Conservation (phyloP, 139 green algal species). For the Ulvella scutata region DNA sequence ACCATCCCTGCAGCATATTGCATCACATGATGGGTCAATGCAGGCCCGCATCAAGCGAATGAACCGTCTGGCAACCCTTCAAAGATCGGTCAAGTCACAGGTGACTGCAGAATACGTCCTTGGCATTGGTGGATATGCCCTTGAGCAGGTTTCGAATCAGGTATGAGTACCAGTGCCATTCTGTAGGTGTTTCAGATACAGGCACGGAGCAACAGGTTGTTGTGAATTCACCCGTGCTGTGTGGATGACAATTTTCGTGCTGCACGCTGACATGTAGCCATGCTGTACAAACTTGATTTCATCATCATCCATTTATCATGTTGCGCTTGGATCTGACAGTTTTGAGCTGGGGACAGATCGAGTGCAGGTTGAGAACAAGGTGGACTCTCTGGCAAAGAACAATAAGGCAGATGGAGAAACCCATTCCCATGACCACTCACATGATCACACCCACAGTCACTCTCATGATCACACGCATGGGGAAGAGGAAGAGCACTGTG, state of each 20-base stretch:
- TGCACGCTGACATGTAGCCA: too few species aligned
- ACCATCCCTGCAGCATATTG: too few species aligned
- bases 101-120: conserved; percentile 79
- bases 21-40: too few species aligned
- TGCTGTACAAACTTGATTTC: too few species aligned
- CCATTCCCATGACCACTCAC: conserved; percentile 21
- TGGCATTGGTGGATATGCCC: conserved; percentile 85
- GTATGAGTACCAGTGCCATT: too few species aligned
- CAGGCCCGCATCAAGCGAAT: conserved; percentile 53
- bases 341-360: too few species aligned
- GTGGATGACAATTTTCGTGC: too few species aligned
- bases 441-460: conserved; percentile 8
- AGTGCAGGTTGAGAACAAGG: background rate
- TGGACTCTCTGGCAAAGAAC: background rate
- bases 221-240: too few species aligned
- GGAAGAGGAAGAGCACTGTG: background rate
- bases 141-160: conserved; percentile 53
- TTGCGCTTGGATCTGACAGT: too few species aligned
- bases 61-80: conserved; percentile 67
- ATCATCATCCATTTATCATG: too few species aligned
- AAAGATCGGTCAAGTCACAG: background rate
- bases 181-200: too few species aligned
- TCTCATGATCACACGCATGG: conserved; percentile 17
- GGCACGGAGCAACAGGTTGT: too few species aligned
- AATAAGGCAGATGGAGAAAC: conserved; percentile 2